Evolutionary conservation across 2,329 filamentous ascomycete species (phyloP).

Genomic region (Botrytis porri): DNA sequence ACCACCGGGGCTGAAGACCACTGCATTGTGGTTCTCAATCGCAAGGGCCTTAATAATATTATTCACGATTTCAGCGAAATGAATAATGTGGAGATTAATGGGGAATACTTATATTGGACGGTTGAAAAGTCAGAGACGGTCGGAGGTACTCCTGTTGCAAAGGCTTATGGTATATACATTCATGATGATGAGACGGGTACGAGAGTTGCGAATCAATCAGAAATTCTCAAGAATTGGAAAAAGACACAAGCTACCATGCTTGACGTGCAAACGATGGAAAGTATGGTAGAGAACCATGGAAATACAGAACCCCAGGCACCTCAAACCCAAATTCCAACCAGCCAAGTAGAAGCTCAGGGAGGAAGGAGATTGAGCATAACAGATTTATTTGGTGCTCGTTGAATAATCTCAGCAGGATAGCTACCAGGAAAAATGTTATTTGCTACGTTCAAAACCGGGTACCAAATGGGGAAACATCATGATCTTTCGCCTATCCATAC

Average conservation of each 20-base stretch:
- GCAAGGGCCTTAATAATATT: conserved; percentile 68
- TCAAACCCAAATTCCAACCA: conserved; percentile 3
- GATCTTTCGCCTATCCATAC: not conserved
- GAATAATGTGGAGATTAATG: conserved; percentile 60
- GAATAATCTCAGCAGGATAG: not conserved
- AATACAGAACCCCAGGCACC: conserved; percentile 22
- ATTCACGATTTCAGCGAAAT: conserved; percentile 61
- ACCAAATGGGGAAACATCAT: not conserved
- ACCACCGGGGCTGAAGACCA: conserved; percentile 42
- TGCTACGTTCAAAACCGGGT: not conserved
- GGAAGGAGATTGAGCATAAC: conserved; percentile 2
- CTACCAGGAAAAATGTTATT: not conserved
- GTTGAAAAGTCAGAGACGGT: conserved; percentile 9
- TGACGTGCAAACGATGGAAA: conserved; percentile 13
- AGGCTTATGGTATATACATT: conserved; percentile 54
- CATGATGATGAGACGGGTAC: conserved; percentile 50
- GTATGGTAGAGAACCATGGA: conserved; percentile 23
- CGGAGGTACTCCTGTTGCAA: conserved; percentile 29
- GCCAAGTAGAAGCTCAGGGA: conserved; percentile 1
- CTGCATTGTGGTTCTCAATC: conserved; percentile 71
- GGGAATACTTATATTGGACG: conserved; percentile 51
- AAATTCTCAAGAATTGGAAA: conserved; percentile 35
- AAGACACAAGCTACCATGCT: conserved; percentile 3
- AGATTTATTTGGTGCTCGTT: conserved; percentile 11
- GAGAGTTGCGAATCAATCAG: conserved; percentile 35